These are phyloP conservation scores for Hypoxylon rubiginosum DNA, from an alignment of 2,329 filamentous ascomycete genomes.

Conservation along the genomic window DNA sequence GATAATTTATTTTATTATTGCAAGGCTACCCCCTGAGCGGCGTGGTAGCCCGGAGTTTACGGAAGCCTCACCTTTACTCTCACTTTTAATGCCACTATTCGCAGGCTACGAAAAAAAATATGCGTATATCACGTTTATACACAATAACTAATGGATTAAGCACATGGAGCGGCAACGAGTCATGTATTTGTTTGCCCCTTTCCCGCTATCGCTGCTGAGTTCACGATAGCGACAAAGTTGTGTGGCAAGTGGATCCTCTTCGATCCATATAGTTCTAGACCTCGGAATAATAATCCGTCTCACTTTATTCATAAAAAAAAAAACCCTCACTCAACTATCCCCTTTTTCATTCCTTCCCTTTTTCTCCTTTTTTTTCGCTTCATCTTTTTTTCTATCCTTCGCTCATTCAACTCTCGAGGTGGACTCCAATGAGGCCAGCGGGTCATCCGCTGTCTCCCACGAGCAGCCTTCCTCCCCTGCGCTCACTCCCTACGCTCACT, in stretches of 20 bases:
- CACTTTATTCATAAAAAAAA: conserved; percentile 21
- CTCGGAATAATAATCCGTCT: conserved; percentile 18
- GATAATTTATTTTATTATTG: too few species aligned
- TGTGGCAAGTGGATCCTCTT: conserved; percentile 29
- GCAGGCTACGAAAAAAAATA: too few species aligned
- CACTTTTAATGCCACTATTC: too few species aligned
- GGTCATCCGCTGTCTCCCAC: conserved; percentile 56
- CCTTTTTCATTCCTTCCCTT: conserved; percentile 17
- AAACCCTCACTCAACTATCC: conserved; percentile 25
- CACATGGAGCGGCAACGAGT: conserved; percentile 29
- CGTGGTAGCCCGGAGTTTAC: too few species aligned
- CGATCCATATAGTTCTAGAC: conserved; percentile 32
- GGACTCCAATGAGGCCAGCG: conserved; percentile 47
- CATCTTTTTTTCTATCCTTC: conserved; percentile 19
- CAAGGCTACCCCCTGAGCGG: too few species aligned
- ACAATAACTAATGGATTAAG: conserved; percentile 30
- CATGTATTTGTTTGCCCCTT: conserved; percentile 12
- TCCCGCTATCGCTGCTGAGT: conserved; percentile 35
- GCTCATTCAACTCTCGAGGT: conserved; percentile 23
- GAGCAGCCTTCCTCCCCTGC: conserved; percentile 58
- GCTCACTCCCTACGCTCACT: conserved; percentile 49
- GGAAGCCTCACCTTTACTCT: too few species aligned
- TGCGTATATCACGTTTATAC: not conserved
- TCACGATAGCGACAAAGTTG: conserved; percentile 33
- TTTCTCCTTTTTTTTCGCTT: conserved; percentile 11